Base-by-base conservation (phyloP, 192 early-diverging fungal genomes). In the Bifiguratus adelaidae region DNA sequence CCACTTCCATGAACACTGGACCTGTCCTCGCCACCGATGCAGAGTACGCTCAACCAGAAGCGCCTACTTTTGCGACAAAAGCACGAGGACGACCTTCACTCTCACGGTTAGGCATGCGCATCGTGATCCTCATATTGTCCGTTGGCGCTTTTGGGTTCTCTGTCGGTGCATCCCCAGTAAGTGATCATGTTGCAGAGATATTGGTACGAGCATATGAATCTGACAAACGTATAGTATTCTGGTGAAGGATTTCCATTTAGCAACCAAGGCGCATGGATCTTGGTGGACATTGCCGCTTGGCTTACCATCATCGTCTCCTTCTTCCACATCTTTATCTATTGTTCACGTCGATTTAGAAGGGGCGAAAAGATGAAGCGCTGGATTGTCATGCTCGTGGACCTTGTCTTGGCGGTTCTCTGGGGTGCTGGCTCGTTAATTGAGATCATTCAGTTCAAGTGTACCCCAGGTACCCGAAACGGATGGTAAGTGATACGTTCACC, bases 81-180 rank as follows among this genome's bases (percentile, higher is more conserved):
- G 36, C 33, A 5, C 35, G 37, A 26, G 42, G 22, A 18, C 45
- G 34, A 21, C 60, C 53, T 13, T 52, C 53, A 15, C 47, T 42
- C 27, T 28, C 32, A 28, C 46, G 63, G 18, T 11, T 55, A 3
- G 32, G 47, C 4, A 18, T 60, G 22, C 48, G 63, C n/a, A 24
- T 65, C 30, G 36, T 56, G 7, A 41, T 52, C 27, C 49, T 65
- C n/a, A 37, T 65, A 21, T 28, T 50, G 2, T 34, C 38, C 28
- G 24, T 60, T 44, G 63, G 57, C 15, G 33, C 50, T 28, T 36
- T 65, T 18, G 57, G 63, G 1, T 65, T 65, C 46, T 40, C 58
- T 30, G 63, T 53, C 4, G 63, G 63, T 42, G 63, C 63, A 36
- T 48, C 53, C 4, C 38, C 51, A 3, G 63, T 65, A 60, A 52